These are phyloP conservation scores for Arthrinium puccinioides DNA, from an alignment of 2,329 filamentous ascomycete species.

Conservation along the genomic window DNA sequence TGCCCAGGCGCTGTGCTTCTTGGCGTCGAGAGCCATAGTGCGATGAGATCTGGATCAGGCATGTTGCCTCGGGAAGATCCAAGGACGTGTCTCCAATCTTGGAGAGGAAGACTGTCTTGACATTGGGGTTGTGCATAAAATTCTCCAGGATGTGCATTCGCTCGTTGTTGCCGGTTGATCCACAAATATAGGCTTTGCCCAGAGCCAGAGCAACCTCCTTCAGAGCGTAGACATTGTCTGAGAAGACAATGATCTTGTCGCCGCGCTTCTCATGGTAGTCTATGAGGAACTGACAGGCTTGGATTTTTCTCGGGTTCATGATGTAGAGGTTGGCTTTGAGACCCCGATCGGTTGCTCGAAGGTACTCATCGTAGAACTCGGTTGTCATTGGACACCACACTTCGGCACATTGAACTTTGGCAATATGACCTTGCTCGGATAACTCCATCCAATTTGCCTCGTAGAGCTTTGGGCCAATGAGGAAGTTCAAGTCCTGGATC, in stretches of 20 bases:
- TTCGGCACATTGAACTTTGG: conserved; percentile 93
- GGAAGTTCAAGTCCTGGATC: conserved; percentile 92
- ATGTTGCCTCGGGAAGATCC: conserved; percentile 92
- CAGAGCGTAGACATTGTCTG: conserved; percentile 91
- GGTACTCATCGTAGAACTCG: conserved; percentile 94
- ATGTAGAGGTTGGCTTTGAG: conserved; percentile 61
- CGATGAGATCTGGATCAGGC: conserved; percentile 92
- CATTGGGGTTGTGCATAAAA: conserved; percentile 84
- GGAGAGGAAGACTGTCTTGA: conserved; percentile 91
- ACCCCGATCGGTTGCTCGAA: conserved; percentile 37
- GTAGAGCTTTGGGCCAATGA: conserved; percentile 95
- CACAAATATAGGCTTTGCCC: conserved; percentile 84
- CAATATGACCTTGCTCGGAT: conserved; percentile 93
- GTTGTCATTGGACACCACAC: conserved; percentile 99
- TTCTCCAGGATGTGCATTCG: conserved; percentile 84
- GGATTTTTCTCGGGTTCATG: conserved; percentile 97
- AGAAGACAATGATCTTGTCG: conserved; percentile 98
- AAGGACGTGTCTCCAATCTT: conserved; percentile 99
- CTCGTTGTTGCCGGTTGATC: conserved; percentile 78
- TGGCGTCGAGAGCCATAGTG: conserved; percentile 96
- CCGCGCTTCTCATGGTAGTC: conserved; percentile 92
- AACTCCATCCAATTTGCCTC: conserved; percentile 99
- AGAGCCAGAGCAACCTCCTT: conserved; percentile 79
- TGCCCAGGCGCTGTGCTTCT: conserved; percentile 87
- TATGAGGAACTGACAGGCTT: conserved; percentile 96